Conservation (phyloP, 2,329 filamentous ascomycete genomes). For the Parastagonospora avenae region DNA sequence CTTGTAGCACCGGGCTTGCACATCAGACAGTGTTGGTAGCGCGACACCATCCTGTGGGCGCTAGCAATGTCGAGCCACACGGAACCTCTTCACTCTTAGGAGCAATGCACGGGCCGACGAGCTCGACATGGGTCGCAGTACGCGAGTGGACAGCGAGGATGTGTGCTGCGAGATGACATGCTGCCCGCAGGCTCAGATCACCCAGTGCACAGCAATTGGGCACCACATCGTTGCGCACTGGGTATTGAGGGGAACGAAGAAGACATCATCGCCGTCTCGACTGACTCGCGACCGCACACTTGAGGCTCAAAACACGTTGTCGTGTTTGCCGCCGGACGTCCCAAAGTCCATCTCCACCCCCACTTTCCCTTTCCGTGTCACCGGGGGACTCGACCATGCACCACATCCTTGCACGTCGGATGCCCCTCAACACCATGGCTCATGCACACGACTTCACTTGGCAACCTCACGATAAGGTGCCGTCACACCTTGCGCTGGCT, state of each 20-base stretch:
- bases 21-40: conserved; percentile 25
- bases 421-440: conserved; percentile 40
- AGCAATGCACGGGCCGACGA: conserved; percentile 20
- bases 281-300: neutral
- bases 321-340: neutral
- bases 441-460: conserved; percentile 10
- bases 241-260: conserved; percentile 2
- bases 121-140: conserved; percentile 12
- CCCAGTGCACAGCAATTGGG: conserved; percentile 5
- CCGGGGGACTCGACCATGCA: conserved; percentile 10
- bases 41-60: conserved; percentile 22
- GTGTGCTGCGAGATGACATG: conserved; percentile 28
- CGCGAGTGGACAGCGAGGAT: conserved; percentile 20
- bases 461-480: conserved; percentile 18
- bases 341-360: conserved; percentile 11
- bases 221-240: neutral
- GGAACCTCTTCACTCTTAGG: conserved; percentile 12
- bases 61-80: conserved; percentile 28
- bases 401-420: conserved; percentile 25
- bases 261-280: conserved; percentile 7
- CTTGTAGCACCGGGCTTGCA: conserved; percentile 24
- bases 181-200: neutral
- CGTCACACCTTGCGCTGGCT: conserved; percentile 1
- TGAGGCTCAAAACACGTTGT: conserved; percentile 2
- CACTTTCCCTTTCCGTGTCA: conserved; percentile 38